phyloP scores from a whole-genome alignment of 2,329 filamentous ascomycete species.

The Fusarium sororula region DNA sequence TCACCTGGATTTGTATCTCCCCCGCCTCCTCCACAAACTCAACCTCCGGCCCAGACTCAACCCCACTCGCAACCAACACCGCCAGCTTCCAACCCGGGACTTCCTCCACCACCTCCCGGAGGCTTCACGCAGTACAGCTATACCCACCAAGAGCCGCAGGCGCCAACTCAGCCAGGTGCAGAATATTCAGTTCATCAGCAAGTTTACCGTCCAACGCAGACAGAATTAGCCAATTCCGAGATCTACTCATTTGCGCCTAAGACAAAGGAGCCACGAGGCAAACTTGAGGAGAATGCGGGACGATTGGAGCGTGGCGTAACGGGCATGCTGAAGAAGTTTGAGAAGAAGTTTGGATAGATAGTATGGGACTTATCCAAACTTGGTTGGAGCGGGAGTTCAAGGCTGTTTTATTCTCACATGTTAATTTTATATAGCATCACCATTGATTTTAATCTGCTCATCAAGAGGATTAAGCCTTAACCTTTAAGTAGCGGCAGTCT shows the following conservation, averaged over 20 bases:
- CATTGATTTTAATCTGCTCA: neutral
- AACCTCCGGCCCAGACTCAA: constrained; percentile 44
- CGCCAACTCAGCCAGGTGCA: constrained; percentile 29
- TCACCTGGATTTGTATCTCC: constrained; percentile 56
- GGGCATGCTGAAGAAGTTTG: constrained; percentile 79
- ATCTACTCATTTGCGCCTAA: constrained; percentile 53
- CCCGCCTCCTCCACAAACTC: constrained; percentile 41
- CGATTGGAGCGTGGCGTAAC: constrained; percentile 75
- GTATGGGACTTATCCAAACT: neutral
- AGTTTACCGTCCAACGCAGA: constrained; percentile 73
- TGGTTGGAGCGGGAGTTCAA: constrained; percentile 25
- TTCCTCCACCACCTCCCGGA: constrained; percentile 57
- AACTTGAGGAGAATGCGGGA: constrained; percentile 71
- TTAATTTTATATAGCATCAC: neutral
- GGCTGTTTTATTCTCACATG: constrained; percentile 8
- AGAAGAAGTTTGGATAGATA: constrained; percentile 73
- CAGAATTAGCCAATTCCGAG: constrained; percentile 57
- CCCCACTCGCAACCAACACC: constrained; percentile 45
- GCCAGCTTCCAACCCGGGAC: constrained; percentile 48
- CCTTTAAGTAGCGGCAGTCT: neutral
- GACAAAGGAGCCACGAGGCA: constrained; percentile 55
- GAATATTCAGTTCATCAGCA: constrained; percentile 74
- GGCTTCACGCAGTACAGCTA: constrained; percentile 67
- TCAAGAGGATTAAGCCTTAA: neutral
- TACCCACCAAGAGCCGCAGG: constrained; percentile 37